phyloP scores from a whole-genome alignment of 495 filamentous ascomycete genomes.

The Corynascus novoguineensis region DNA sequence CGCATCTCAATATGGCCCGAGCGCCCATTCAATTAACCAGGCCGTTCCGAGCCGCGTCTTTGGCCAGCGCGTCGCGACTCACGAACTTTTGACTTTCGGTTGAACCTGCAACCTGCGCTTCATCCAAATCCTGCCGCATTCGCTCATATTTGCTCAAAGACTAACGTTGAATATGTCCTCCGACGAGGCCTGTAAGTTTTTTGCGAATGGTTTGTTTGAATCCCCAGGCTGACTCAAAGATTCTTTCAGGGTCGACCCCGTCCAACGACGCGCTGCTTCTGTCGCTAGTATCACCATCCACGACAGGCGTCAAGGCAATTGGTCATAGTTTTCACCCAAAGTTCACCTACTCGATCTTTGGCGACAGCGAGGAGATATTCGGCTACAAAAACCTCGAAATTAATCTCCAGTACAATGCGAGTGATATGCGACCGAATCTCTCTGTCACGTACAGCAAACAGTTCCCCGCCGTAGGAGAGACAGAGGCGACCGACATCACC shows the following conservation, averaged over 20 bases:
- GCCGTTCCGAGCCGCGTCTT: neutral
- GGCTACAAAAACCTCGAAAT: conserved; percentile 79
- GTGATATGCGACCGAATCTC: conserved; percentile 72
- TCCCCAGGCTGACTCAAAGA: no score
- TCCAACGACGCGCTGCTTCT: conserved; percentile 70
- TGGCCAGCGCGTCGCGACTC: conserved; percentile 8
- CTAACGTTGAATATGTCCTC: conserved; percentile 12
- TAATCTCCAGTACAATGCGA: conserved; percentile 69
- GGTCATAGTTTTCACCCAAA: conserved; percentile 65
- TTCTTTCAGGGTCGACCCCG: conserved; percentile 60
- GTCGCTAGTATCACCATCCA: conserved; percentile 58
- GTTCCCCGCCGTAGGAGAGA: conserved; percentile 67
- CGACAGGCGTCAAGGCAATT: conserved; percentile 51
- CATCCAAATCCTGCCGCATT: neutral
- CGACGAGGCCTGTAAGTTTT: conserved; percentile 21
- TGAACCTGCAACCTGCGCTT: neutral
- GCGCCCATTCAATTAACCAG: conserved; percentile 1
- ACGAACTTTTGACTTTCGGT: neutral
- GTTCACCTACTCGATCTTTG: conserved; percentile 90
- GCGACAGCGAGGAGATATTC: conserved; percentile 83
- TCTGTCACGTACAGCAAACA: conserved; percentile 66
- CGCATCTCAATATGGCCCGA: neutral
- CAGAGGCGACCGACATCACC: conserved; percentile 60
- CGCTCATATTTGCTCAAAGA: neutral
- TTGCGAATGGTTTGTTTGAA: no score